Evolutionary conservation across 768 basidiomycete species (phyloP), one percentile per base, ranked within the genome.

Genomic region (Mycena leptocephala): DNA sequence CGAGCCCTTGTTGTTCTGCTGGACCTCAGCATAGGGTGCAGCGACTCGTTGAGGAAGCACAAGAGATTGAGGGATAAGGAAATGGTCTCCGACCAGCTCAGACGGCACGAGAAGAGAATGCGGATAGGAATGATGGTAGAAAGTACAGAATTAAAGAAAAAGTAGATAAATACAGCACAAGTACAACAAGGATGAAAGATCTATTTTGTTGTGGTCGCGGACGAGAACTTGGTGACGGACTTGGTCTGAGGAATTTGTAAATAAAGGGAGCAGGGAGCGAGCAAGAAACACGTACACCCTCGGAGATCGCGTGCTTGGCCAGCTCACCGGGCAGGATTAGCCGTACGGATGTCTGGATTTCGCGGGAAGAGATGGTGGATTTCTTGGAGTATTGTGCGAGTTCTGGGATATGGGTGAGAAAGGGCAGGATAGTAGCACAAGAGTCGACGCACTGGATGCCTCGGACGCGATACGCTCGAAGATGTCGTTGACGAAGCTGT

Each of bases 301-400:
- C 77, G 46, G 55, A 61, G 83, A 96, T 95, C 75, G 94, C 95
- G 85, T 96, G 95, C 90, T 97, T 98, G 80, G 96, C 95, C 71
- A 98, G 93, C 87, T 97, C 97, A 84, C 96, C 97, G 79, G 98
- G 97, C 35, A 99, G 95, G 85, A 99, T 98, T 70, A 99, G 92
- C 78, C 98, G 95, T 71, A 99, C 98, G 46, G 97, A 92, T 48
- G 98, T 99, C 86, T 99, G 97, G 80, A 99, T 99, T 87, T 99
- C 97, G 77, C 97, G 96, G 56, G 97, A 98, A 30, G 98, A 98
- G 84, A 99, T 99, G 48, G 97, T 99, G 8, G 97, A 98, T 86
- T 98, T 98, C 90, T 98, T 98, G 79, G 97, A 98, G 89, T 99
- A 99, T 4, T 96, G 91, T 62, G 98, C 97, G 80, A 99, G 95